These are phyloP conservation scores for Strigomonas culicis DNA, from an alignment of 208 protist genomes.

Conservation along the genomic window DNA sequence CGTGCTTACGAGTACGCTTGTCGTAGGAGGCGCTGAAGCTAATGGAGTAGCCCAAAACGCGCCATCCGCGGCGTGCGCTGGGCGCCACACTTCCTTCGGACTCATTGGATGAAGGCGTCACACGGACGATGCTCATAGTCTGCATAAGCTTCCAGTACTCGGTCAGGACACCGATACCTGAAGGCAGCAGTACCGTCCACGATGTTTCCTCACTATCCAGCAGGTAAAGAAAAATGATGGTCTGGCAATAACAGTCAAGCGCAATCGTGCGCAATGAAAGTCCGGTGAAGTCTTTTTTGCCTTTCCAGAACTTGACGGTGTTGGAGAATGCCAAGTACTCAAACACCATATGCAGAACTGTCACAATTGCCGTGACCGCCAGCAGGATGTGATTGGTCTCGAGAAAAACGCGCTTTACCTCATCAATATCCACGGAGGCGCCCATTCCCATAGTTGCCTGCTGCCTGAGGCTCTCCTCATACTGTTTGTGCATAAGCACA, in stretches of 20 bases:
- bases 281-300: constrained; percentile 94
- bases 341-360: constrained; percentile 97
- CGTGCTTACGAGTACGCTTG: constrained; percentile 79
- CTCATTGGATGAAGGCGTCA: not conserved
- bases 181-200: constrained; percentile 92
- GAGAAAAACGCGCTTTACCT: constrained; percentile 93
- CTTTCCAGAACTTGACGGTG: constrained; percentile 87
- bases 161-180: constrained; percentile 86
- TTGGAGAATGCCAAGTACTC: constrained; percentile 99
- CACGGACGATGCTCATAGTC: constrained; percentile 25
- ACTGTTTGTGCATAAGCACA: constrained; percentile 69
- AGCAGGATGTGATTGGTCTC: constrained; percentile 96
- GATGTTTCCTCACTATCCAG: constrained; percentile 92
- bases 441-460: constrained; percentile 62
- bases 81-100: not conserved
- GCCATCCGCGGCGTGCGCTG: not conserved
- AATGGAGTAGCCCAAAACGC: constrained; percentile 33
- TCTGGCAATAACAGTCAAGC: constrained; percentile 92
- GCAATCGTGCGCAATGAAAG: constrained; percentile 94
- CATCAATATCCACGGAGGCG: constrained; percentile 50
- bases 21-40: constrained; percentile 68
- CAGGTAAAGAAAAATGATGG: constrained; percentile 98
- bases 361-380: constrained; percentile 92
- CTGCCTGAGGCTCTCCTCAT: constrained; percentile 71
- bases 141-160: constrained; percentile 98